A percentile compares a stretch with the other conserved stretches of the same genome.
Evolutionary conservation across 2,329 filamentous ascomycete genomes (phyloP).

Genomic region (Arthrobotrys pseudoclavata): DNA sequence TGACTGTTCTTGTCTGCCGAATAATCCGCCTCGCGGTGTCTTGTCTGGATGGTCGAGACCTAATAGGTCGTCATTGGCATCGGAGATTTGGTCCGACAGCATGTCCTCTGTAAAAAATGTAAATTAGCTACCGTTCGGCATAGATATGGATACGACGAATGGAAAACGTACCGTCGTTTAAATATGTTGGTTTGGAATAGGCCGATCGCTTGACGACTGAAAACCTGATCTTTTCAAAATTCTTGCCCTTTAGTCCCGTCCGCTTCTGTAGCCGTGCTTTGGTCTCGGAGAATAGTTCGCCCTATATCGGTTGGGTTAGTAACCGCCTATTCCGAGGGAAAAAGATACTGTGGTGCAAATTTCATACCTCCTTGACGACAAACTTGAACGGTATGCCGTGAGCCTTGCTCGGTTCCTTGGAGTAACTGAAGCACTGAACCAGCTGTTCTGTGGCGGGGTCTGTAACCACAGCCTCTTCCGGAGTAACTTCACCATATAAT

Average conservation of each 20-base stretch:
- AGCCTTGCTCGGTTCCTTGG: constrained; percentile 84
- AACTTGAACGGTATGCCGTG: constrained; percentile 95
- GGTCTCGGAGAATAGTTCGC: constrained; percentile 88
- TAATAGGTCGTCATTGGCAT: constrained; percentile 73
- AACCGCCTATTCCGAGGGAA: not conserved
- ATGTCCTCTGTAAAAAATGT: constrained; percentile 70
- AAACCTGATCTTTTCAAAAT: constrained; percentile 98
- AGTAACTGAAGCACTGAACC: constrained; percentile 90
- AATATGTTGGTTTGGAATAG: constrained; percentile 83
- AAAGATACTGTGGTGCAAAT: constrained; percentile 41
- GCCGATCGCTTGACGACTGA: constrained; percentile 78
- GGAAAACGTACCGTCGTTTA: constrained; percentile 80
- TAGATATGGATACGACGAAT: not conserved
- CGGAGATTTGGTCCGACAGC: constrained; percentile 70
- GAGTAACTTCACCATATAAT: constrained; percentile 84
- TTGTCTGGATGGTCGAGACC: constrained; percentile 77
- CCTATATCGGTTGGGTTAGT: constrained; percentile 68
- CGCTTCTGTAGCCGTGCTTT: constrained; percentile 94
- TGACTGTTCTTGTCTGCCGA: constrained; percentile 62
- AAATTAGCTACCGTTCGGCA: constrained; percentile 31
- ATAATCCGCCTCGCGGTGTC: constrained; percentile 65
- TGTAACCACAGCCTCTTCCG: constrained; percentile 74
- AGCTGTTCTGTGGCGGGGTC: constrained; percentile 75
- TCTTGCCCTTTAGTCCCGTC: constrained; percentile 96
- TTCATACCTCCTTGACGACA: constrained; percentile 79